Percentiles rank a stretch among this genome's conserved stretches.
phyloP scores from a whole-genome alignment of 2,329 filamentous ascomycete genomes.

The Fusarium hostae region DNA sequence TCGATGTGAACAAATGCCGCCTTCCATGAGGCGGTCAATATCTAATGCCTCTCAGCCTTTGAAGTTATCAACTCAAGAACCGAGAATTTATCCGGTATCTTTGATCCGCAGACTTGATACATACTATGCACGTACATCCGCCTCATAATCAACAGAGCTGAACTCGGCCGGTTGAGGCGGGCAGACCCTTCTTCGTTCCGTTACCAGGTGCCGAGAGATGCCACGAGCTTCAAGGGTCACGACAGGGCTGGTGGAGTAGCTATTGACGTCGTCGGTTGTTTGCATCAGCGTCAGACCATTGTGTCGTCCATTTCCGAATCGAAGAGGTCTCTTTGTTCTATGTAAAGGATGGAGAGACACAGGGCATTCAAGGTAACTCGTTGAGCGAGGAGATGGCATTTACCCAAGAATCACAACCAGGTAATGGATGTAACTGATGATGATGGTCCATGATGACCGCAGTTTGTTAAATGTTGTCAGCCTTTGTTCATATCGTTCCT shows the following conservation, averaged over 20 bases:
- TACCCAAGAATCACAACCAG: background rate
- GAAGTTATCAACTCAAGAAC: constrained; percentile 7
- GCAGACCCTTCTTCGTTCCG: constrained; percentile 29
- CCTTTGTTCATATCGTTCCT: constrained; percentile 20
- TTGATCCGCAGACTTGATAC: constrained; percentile 23
- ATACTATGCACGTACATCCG: constrained; percentile 16
- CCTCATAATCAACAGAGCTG: constrained; percentile 40
- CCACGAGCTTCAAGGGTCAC: constrained; percentile 37
- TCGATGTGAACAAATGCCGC: constrained; percentile 19
- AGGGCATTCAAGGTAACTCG: background rate
- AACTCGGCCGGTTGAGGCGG: constrained; percentile 33
- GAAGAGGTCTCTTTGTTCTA: background rate
- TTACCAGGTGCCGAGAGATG: constrained; percentile 36
- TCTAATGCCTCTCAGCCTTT: constrained; percentile 11
- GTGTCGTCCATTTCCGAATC: constrained; percentile 26
- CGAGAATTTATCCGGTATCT: constrained; percentile 23
- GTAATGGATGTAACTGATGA: constrained; percentile 5
- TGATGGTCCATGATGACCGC: background rate
- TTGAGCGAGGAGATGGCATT: background rate
- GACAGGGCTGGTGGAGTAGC: constrained; percentile 36
- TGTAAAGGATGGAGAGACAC: background rate
- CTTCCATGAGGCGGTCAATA: constrained; percentile 26
- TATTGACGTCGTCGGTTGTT: constrained; percentile 28
- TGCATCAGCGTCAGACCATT: constrained; percentile 44
- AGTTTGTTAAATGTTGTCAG: constrained; percentile 25